Conservation (phyloP, 192 early-diverging fungal genomes). For the Mycoemilia scoparia region DNA sequence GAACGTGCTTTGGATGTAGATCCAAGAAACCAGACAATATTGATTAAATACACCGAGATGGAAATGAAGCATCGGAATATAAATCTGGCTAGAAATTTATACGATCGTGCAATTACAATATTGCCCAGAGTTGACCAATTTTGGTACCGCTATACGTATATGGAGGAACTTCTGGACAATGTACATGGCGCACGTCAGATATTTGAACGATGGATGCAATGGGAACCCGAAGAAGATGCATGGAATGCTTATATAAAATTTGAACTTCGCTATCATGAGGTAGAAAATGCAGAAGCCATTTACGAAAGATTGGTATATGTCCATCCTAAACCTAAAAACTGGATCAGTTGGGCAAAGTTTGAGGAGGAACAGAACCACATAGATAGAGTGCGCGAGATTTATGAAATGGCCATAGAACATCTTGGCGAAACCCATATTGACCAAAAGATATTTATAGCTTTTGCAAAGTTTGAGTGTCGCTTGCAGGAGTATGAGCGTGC, state of each 20-base stretch:
- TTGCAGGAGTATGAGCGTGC: conserved; percentile 83
- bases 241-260: conserved; percentile 93
- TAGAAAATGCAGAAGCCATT: conserved; percentile 57
- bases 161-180: conserved; percentile 95
- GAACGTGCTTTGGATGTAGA: conserved; percentile 90
- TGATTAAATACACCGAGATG: conserved; percentile 88
- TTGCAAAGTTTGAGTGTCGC: conserved; percentile 89
- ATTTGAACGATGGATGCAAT: conserved; percentile 98
- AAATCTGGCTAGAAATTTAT: conserved; percentile 82
- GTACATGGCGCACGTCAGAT: conserved; percentile 71
- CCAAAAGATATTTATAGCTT: conserved; percentile 85
- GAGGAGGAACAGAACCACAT: conserved; percentile 66
- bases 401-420: conserved; percentile 65
- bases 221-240: conserved; percentile 83
- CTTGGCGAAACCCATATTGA: conserved; percentile 83
- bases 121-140: conserved; percentile 72
- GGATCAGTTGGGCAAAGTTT: conserved; percentile 93
- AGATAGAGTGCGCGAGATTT: conserved; percentile 64
- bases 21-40: conserved; percentile 65
- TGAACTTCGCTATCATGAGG: conserved; percentile 75
- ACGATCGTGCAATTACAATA: conserved; percentile 76
- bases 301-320: conserved; percentile 73
- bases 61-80: conserved; percentile 96
- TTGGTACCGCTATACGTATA: conserved; percentile 93
- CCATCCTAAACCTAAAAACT: conserved; percentile 84